A percentile compares a stretch with the other conserved stretches of the same genome.
phyloP scores from a whole-genome alignment of 371 early-diverging fungal genomes.

The Mortierella sp. region DNA sequence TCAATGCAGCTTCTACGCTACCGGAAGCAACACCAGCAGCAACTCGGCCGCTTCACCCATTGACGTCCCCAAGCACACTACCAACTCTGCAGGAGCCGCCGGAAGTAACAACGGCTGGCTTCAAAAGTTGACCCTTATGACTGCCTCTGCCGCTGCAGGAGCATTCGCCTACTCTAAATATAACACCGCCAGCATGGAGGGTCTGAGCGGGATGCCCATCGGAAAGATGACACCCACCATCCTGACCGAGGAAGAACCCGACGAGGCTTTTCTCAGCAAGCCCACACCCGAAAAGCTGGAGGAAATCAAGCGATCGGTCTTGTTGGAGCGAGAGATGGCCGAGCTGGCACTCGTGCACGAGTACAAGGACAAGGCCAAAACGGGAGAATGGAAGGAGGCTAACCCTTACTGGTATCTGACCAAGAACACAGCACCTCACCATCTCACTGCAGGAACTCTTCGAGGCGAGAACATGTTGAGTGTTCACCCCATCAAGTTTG shows the following conservation, averaged over 20 bases:
- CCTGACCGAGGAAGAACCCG: conserved; percentile 36
- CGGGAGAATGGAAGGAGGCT: conserved; percentile 52
- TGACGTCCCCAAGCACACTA: conserved; percentile 12
- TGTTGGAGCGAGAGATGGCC: conserved; percentile 37
- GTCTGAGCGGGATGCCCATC: conserved; percentile 39
- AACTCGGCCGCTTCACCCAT: conserved; percentile 14
- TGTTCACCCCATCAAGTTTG: conserved; percentile 52
- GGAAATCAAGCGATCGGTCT: conserved; percentile 44
- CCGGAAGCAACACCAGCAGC: conserved; percentile 13
- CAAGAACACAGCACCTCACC: conserved; percentile 40
- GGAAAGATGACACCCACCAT: conserved; percentile 48
- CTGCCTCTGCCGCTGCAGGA: conserved; percentile 49
- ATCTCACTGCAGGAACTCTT: conserved; percentile 44
- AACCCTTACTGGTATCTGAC: conserved; percentile 54
- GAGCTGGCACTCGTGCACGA: conserved; percentile 36
- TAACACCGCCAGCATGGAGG: conserved; percentile 34
- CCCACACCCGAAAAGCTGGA: conserved; percentile 19
- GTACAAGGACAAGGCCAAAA: conserved; percentile 37
- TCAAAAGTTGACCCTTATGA: conserved; percentile 38
- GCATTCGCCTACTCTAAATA: conserved; percentile 48
- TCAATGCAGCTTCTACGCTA: conserved; percentile 27
- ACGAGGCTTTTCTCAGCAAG: conserved; percentile 21
- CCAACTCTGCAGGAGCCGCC: neutral
- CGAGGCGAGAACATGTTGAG: conserved; percentile 57
- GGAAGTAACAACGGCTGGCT: conserved; percentile 16